These are phyloP conservation scores for Pseudogymnoascus sp. DNA, from an alignment of 2,329 filamentous ascomycete genomes.

Conservation along the genomic window DNA sequence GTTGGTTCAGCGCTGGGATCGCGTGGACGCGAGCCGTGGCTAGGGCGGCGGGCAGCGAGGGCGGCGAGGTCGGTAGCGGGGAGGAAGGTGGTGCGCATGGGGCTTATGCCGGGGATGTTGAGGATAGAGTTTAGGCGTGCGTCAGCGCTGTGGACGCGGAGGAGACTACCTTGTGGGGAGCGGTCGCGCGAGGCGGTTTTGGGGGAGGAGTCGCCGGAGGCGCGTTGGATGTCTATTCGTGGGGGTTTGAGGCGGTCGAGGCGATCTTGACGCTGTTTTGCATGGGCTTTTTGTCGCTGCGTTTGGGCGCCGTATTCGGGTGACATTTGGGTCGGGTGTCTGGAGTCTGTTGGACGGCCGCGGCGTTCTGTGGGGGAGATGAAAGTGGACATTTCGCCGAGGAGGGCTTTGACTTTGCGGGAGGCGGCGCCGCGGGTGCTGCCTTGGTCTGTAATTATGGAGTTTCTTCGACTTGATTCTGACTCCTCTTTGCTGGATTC, in stretches of 20 bases:
- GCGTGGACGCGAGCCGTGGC: slow-evolving; percentile 35
- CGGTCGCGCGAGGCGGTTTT: slow-evolving; percentile 11
- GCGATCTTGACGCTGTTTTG: neutral
- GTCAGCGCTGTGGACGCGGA: slow-evolving; percentile 21
- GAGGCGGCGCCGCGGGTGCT: neutral
- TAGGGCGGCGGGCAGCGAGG: slow-evolving; percentile 27
- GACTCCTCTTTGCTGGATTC: slow-evolving; percentile 14
- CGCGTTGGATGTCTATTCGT: slow-evolving; percentile 38
- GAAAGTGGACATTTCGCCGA: slow-evolving; percentile 39
- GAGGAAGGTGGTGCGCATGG: slow-evolving; percentile 28
- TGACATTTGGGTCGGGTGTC: slow-evolving; percentile 12
- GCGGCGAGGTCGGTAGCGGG: slow-evolving; percentile 39
- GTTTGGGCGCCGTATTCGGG: neutral
- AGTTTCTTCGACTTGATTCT: slow-evolving; percentile 16
- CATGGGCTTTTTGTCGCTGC: neutral
- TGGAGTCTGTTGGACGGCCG: slow-evolving; percentile 23
- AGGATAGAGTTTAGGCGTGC: slow-evolving; percentile 29
- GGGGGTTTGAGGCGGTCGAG: slow-evolving; percentile 35
- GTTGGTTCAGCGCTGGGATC: neutral
- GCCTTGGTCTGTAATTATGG: neutral
- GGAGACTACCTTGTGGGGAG: slow-evolving; percentile 16
- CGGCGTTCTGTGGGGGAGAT: slow-evolving; percentile 38
- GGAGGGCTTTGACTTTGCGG: slow-evolving; percentile 4
- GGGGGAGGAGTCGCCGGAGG: slow-evolving; percentile 27
- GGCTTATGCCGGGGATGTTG: slow-evolving; percentile 25